Base-by-base conservation (phyloP, 768 basidiomycete species). In the Naganishia vishniacii region DNA sequence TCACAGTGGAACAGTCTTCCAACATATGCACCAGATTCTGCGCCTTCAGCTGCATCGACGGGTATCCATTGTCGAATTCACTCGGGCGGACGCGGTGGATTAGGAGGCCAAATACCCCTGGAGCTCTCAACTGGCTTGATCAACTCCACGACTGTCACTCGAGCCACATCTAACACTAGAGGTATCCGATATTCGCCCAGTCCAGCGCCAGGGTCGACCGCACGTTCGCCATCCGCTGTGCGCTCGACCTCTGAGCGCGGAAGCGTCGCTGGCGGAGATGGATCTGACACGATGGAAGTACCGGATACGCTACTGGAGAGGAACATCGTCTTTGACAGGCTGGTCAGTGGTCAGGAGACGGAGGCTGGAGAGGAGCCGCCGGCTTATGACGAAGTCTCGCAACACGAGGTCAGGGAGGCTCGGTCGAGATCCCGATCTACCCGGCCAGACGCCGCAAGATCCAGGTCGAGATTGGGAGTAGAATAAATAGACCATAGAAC, bases 301-400 rank as follows among this genome's bases (percentile, higher is more conserved):
- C 68, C 68, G 20, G 71, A 75, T 66, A 74, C 75, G 8, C 67
- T 74, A 40, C 66, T 76, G 20, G 77, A 79, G 62, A 69, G 78
- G 42, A 78, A 75, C 62, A 72, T 78, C 15, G 82, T 86, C 64
- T 91, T 88, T 70, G 91, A 91, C 73, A 81, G 86, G 26, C 81
- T 95, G 20, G 82, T 95, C 41, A 83, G 87, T 12, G 92, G 93
- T 25, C 85, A 86, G 74, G 88, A 88, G 75, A 87, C 82, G 48
- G 86, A 88, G 70, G 80, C 81, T 16, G 92, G 92, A 7, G 91
- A 95, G 74, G 82, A 83, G 8, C 92, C 93, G 0, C 93, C 93
- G 3, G 80, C 84, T n/a, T 91, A 92, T 73, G 75, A 72, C 0
- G 75, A 78, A 23, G 78, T 70, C 4, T 61, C 76, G 48, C 67